Evolutionary conservation across 805 yeast genomes (phyloP), one percentile per base, ranked within the genome.

Genomic region (Kazachstania psychrophila): DNA sequence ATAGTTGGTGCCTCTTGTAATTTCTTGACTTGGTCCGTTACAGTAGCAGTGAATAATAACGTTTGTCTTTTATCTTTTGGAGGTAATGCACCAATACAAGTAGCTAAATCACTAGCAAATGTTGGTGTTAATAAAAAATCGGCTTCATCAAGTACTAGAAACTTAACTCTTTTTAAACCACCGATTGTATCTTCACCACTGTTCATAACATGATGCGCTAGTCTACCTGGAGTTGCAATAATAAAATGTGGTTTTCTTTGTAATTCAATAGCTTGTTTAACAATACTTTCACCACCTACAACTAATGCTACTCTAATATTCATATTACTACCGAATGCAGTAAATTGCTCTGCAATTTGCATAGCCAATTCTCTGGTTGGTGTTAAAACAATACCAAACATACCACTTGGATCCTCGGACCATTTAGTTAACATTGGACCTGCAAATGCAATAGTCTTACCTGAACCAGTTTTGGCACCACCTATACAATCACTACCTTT

Each of bases 401-500:
- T 82, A 1, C 96, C 98, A 58, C 73, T 73, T 1, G 98, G 98
- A 56, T 92, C 97, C 46, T 79, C 82, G 0, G 96, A 83, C 96
- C 97, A 92, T 52, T 80, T 71, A 1, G 94, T 76, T 38, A 92
- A 66, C 85, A 92, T 89, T 2, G 98, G 98, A n/a, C 86, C 94
- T 1, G 89, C 97, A 69, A 92, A 92, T 1, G 97, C 96, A 16
- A 92, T 77, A 2, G 98, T 92, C 57, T 92, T 92, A 72, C 98
- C 98, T 13, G 94, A 80, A 61, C 98, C 98, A 0, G 98, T 92
- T 58, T 83, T 83, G 23, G 98, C 98, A 29, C 98, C 98, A 35
- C 98, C 99, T 36, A 92, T 89, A 61, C 96, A 88, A 58, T 88
- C 95, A 47, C 78, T 47, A 28, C 72, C 96, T 28, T 67, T 68